Conservation (phyloP, 2,329 filamentous ascomycete genomes). For the Dendryphion nanum region DNA sequence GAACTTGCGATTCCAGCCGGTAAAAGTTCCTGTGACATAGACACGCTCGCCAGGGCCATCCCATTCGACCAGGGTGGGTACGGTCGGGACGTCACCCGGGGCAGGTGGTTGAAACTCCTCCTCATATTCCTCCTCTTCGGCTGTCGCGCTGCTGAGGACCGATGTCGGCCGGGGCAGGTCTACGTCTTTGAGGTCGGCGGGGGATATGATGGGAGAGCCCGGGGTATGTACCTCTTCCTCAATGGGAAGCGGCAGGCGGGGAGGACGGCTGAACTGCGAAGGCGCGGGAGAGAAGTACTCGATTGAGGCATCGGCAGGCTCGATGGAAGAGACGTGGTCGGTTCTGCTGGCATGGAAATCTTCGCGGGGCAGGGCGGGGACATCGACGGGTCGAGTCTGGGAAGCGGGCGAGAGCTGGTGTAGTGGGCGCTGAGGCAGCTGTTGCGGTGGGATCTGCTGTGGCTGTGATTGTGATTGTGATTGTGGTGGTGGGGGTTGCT, state of each 20-base stretch:
- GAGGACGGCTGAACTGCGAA: constrained; percentile 65
- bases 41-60: constrained; percentile 78
- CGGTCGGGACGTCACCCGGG: constrained; percentile 63
- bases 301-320: constrained; percentile 24
- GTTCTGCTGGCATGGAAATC: constrained; percentile 12
- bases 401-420: constrained; percentile 21
- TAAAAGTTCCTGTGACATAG: constrained; percentile 96
- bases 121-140: constrained; percentile 63
- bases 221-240: constrained; percentile 88
- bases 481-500: background rate
- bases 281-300: constrained; percentile 38
- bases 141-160: constrained; percentile 55
- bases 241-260: constrained; percentile 86
- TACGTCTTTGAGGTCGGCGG: constrained; percentile 59
- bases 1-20: constrained; percentile 95
- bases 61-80: constrained; percentile 87
- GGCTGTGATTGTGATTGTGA: background rate
- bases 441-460: background rate
- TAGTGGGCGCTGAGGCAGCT: constrained; percentile 8
- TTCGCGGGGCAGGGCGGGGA: constrained; percentile 26
- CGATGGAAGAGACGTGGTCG: constrained; percentile 18
- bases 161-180: constrained; percentile 54
- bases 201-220: constrained; percentile 81
- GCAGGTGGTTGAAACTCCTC: constrained; percentile 69
- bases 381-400: constrained; percentile 40